Base-by-base conservation (phyloP, 257 asterid genomes). In the Solanum neorickii region DNA sequence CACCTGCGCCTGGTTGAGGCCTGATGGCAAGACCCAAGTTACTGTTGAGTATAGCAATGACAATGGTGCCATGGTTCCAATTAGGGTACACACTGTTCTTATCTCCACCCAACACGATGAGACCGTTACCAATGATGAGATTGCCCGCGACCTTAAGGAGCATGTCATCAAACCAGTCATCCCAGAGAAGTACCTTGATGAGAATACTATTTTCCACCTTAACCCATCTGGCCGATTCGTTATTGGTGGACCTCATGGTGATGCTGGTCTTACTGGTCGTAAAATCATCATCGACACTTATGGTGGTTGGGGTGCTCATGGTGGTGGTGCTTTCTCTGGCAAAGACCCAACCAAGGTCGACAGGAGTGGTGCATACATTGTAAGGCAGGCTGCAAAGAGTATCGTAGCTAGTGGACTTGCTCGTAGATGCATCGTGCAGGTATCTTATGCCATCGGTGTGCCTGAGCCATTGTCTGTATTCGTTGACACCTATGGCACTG, bases 241-340 rank as follows among this genome's bases (percentile, higher is more conserved):
- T 52, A 93, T 93, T 69, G 94, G 94, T 56, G 94, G 95, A 21
- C 94, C 94, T 42, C 95, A 93, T 74, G 95, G 94, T 18, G 95
- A 93, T 52, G 95, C 95, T 8, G 94, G 95, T 60, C 94, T 93
- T 9, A 93, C 95, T 25, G 95, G 95, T 62, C 93, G 95, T 35
- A 93, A 93, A 86, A 93, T 92, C 88, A 93, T 93, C 44, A 92
- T 93, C 0, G 95, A 93, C 91, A 92, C 95, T 1, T 92, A 93
- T 12, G 95, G 95, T 59, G 94, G 95, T n/a, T 93, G 95, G 95
- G 95, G 95, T 33, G 95, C 94, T 69, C 93, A 92, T 52, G 95
- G 95, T 46, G 95, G 95, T 70, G 95, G 94, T 84, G 95, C 95
- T 35, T 93, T 93, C 93, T 93, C 95, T 0, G 94, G 95, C 5